Evolutionary conservation across 2,329 filamentous ascomycete species (phyloP).

Genomic region (Alternaria consortialis): DNA sequence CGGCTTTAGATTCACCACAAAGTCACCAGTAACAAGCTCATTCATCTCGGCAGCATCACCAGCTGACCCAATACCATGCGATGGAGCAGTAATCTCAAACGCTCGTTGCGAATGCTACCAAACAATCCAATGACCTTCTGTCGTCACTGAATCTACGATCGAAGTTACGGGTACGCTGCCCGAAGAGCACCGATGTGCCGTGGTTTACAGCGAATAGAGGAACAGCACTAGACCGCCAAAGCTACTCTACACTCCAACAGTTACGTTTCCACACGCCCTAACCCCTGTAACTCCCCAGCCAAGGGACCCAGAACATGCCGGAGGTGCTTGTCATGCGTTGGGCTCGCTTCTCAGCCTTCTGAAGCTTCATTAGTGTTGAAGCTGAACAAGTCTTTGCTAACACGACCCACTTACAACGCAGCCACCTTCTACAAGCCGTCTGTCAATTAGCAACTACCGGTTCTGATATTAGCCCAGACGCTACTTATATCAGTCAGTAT

Average conservation of each 20-base stretch:
- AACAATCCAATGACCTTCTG: background rate
- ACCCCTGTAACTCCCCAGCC: background rate
- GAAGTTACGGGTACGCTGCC: background rate
- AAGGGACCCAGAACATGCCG: background rate
- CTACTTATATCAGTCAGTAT: background rate
- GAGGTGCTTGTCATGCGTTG: background rate
- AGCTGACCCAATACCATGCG: background rate
- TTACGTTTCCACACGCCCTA: no score
- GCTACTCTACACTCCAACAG: background rate
- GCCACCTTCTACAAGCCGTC: background rate
- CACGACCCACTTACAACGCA: background rate
- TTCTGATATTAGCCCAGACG: background rate
- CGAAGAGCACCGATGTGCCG: background rate
- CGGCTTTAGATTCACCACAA: background rate
- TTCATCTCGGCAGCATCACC: background rate
- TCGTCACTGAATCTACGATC: background rate
- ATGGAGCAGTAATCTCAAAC: background rate
- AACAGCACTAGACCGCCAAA: background rate
- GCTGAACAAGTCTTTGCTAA: background rate
- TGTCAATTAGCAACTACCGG: background rate
- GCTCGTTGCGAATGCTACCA: background rate
- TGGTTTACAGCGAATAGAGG: background rate
- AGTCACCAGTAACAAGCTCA: background rate
- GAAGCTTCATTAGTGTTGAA: background rate
- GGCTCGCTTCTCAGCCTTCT: background rate